Evolutionary conservation across 1,284 basidiomycete species (phyloP).

Genomic region (Sporisorium sorghi): DNA sequence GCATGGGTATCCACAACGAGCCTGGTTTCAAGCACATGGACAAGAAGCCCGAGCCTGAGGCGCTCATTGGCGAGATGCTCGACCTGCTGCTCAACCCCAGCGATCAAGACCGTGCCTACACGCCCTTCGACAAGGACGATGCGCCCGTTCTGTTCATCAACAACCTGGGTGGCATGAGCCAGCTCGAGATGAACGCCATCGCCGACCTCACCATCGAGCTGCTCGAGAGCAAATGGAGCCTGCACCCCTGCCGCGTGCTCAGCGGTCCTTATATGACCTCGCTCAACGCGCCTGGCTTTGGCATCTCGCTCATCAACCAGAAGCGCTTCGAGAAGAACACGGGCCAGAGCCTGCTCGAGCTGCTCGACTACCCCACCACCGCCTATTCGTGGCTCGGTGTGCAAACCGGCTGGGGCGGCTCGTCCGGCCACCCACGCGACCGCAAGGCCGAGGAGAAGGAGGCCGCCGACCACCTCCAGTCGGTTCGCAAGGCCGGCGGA

Average conservation of each 20-base stretch:
- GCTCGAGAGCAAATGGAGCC: conserved; percentile 68
- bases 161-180: conserved; percentile 75
- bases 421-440: conserved; percentile 59
- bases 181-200: conserved; percentile 74
- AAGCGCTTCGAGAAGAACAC: conserved; percentile 69
- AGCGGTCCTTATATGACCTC: conserved; percentile 72
- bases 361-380: conserved; percentile 71
- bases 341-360: conserved; percentile 68
- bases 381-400: conserved; percentile 71
- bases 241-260: conserved; percentile 71
- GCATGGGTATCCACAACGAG: conserved; percentile 76
- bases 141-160: conserved; percentile 72
- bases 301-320: conserved; percentile 71
- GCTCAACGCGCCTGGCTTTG: conserved; percentile 72
- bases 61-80: conserved; percentile 63
- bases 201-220: conserved; percentile 71
- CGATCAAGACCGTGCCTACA: conserved; percentile 70
- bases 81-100: conserved; percentile 69
- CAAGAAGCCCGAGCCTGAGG: conserved; percentile 58
- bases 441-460: conserved; percentile 63
- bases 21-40: conserved; percentile 72
- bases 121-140: conserved; percentile 71
- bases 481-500: conserved; percentile 59
- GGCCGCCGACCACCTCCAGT: conserved; percentile 55
- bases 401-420: conserved; percentile 57